Evolutionary conservation across 2,329 filamentous ascomycete genomes (phyloP).

Genomic region (Pseudocercospora macadamiae): DNA sequence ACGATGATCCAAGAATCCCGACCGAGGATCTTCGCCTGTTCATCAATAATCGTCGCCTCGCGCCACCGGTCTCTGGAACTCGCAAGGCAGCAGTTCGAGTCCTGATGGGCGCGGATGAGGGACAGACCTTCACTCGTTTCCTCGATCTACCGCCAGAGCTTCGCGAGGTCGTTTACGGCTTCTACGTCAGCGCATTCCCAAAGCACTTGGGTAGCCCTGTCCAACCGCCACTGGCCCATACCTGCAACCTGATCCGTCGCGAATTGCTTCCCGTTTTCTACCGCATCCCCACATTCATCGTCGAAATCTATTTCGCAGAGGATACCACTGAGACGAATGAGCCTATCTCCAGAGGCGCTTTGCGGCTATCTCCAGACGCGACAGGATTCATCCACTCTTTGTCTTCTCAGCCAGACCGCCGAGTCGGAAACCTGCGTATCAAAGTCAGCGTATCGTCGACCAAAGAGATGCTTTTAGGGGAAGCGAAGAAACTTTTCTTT

Average conservation of each 20-base stretch:
- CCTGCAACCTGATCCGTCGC: conserved; percentile 4
- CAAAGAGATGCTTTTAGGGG: too few relatives aligned
- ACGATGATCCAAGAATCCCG: conserved; percentile 3
- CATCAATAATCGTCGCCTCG: neutral
- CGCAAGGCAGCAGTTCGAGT: neutral
- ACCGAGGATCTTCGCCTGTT: neutral
- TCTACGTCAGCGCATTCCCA: conserved; percentile 5
- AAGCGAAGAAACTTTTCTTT: too few relatives aligned
- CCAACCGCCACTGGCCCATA: conserved; percentile 13
- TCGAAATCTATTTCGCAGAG: neutral
- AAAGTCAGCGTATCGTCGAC: too few relatives aligned
- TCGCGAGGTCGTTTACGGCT: conserved; percentile 9
- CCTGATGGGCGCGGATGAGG: conserved; percentile 6
- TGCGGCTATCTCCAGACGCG: too few relatives aligned
- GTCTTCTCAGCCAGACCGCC: too few relatives aligned
- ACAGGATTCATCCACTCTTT: too few relatives aligned
- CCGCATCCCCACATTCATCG: neutral
- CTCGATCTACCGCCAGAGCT: conserved; percentile 15
- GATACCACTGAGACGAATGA: too few relatives aligned
- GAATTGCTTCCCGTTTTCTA: conserved; percentile 14
- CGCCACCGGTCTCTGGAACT: neutral
- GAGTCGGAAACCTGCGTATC: too few relatives aligned
- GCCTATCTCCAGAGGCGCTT: too few relatives aligned
- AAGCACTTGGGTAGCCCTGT: neutral
- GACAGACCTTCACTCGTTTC: neutral